These are phyloP conservation scores for Cucumis variabilis DNA, from an alignment of 331 rosid species.

Conservation along the genomic window DNA sequence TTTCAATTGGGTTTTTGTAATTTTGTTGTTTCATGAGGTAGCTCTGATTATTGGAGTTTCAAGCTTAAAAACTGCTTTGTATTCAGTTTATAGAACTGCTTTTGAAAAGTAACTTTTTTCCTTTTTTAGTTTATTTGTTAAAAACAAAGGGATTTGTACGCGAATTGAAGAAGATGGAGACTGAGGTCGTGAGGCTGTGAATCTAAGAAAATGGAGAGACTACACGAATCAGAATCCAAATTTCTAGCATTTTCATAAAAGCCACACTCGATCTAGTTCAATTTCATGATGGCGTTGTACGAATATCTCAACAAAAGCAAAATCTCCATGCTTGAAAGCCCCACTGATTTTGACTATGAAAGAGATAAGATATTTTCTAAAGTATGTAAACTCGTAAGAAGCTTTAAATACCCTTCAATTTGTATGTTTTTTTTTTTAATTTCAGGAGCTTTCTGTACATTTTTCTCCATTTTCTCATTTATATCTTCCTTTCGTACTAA, in stretches of 20 bases:
- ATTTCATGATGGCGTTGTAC: too few relatives aligned
- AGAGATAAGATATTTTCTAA: constrained; percentile 96
- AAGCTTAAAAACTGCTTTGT: not conserved
- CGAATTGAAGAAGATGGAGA: too few relatives aligned
- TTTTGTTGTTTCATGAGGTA: constrained; percentile 15
- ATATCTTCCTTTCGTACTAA: not conserved
- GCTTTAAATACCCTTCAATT: not conserved
- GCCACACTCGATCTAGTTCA: too few relatives aligned
- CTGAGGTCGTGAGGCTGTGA: too few relatives aligned
- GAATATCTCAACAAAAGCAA: too few relatives aligned
- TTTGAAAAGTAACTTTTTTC: not conserved
- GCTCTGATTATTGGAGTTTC: not conserved
- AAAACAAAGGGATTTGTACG: not conserved
- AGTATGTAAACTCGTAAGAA: constrained; percentile 47
- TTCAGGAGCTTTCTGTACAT: not conserved
- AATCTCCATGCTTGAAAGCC: too few relatives aligned
- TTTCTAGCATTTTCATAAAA: too few relatives aligned
- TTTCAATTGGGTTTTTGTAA: constrained; percentile 7
- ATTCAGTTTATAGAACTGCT: not conserved
- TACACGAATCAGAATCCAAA: too few relatives aligned
- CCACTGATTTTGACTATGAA: constrained; percentile 98
- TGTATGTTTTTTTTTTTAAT: not conserved
- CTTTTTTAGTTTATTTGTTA: too few relatives aligned
- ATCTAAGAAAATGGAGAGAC: too few relatives aligned
- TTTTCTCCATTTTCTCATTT: not conserved